Evolutionary conservation across 768 basidiomycete species (phyloP).

Genomic region (Kwoniella europaea): DNA sequence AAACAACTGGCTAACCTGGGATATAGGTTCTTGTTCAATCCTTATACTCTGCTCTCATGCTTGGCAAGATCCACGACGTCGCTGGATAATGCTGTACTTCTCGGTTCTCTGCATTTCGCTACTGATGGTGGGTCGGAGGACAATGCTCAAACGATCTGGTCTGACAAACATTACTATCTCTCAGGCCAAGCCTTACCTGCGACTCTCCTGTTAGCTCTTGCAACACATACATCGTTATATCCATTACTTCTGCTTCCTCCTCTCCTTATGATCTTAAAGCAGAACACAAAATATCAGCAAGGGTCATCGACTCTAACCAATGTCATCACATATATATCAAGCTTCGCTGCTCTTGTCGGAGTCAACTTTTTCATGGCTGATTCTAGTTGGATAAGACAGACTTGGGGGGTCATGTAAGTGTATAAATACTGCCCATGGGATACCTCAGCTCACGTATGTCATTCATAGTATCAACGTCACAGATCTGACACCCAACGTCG

Average conservation of each 20-base stretch:
- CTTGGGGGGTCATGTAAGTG: slow-evolving; percentile 83
- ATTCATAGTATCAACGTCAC: slow-evolving; percentile 72
- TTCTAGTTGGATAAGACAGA: slow-evolving; percentile 72
- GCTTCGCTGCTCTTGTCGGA: slow-evolving; percentile 40
- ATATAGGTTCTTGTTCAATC: slow-evolving; percentile 82
- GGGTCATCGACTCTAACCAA: background rate
- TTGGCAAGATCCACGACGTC: slow-evolving; percentile 81
- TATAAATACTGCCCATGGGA: background rate
- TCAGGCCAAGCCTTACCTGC: slow-evolving; percentile 68
- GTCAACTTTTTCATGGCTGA: slow-evolving; percentile 68
- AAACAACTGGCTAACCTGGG: slow-evolving; percentile 11
- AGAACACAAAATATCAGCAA: background rate
- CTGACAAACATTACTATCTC: background rate
- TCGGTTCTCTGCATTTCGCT: slow-evolving; percentile 73
- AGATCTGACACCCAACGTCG: slow-evolving; percentile 90
- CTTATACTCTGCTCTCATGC: slow-evolving; percentile 79
- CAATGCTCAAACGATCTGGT: background rate
- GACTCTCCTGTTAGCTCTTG: slow-evolving; percentile 71
- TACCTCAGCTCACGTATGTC: too few species aligned
- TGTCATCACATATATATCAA: background rate
- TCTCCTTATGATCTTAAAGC: slow-evolving; percentile 69
- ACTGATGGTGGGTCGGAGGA: slow-evolving; percentile 64
- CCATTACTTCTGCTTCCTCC: slow-evolving; percentile 72
- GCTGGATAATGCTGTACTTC: slow-evolving; percentile 75
- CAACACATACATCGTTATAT: slow-evolving; percentile 74